Base-by-base conservation (phyloP, 345 rosid genomes). In the Brassica cretica region DNA sequence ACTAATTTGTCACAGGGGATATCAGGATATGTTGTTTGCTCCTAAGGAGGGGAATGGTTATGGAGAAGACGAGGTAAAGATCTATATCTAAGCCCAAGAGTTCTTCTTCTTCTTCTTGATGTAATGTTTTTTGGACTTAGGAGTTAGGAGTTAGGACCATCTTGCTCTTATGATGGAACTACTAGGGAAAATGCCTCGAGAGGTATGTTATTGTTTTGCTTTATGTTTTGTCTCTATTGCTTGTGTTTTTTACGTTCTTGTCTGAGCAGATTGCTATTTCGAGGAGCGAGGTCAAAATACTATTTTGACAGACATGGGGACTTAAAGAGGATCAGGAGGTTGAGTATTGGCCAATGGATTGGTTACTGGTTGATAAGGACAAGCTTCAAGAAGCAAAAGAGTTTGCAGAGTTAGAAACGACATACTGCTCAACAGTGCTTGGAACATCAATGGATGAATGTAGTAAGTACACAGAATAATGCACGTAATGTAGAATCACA, bases 221-320 rank as follows among this genome's bases (percentile, higher is more conserved):
- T 21, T 21, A 21, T 21, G 24, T 21, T 21, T 21, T 21, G 24
- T 21, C 24, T 21, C 24, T 21, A 21, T 21, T 21, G 24, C 24
- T 21, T 21, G 24, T 21, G 24, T 21, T 21, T 4, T 29, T 72
- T 32, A 74, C 61, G 27, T 77, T 82, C 27, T 37, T 84, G 56
- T 33, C 8, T 66, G 64, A 76, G 76, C 90, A 95, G 99, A 87
- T 91, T 67, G 99, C 99, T 11, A 80, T 85, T 85, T 5, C 93
- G 98, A 71, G 99, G 97, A 85, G 89, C 88, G 56, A 85, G 58
- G 68, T 95, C 99, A 10, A 95, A 89, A 80, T 97, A 95, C 70
- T 89, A 77, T 71, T 93, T 95, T 75, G 98, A 95, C 72, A 90
- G 97, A 82, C 92, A 95, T 21, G 99, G 99, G 3, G 98, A 95